Base-by-base conservation (phyloP, 2,329 filamentous ascomycete genomes). In the Leptographium procerum region DNA sequence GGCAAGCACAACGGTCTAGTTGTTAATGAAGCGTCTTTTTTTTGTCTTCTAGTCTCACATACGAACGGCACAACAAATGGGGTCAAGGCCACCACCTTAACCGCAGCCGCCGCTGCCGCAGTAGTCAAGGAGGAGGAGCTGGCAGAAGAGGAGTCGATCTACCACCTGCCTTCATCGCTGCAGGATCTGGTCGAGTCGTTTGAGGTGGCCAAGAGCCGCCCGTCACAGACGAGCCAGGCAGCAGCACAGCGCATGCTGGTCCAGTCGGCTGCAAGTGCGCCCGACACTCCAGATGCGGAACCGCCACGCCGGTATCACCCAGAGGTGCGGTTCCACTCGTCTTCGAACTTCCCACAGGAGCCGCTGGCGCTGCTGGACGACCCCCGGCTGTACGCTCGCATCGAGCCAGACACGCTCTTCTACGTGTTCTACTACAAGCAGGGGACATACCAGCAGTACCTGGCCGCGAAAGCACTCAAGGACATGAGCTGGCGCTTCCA, bases 361-460 rank as follows among this genome's bases (percentile, higher is more conserved):
- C 88, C 91, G n/a, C 78, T 96, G 48, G 77, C 87, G 2, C 90
- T 97, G 63, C 92, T 97, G 65, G 91, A 96, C 66, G 91, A 99
- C 71, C 88, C 90, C 36, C 80, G 88, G 52, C 74, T 99, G 61
- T 99, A 96, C 72, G 82, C 83, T 29, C 83, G 89, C 59, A 92
- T 99, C 61, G 94, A 99, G 67, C 91, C 91, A 0, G 94, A 99
- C 69, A 96, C 92, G 33, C 79, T 99, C 11, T 99, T 99, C 74
- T 99, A 99, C 74, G 88, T 96, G 52, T 99, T 99, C 74, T 99
- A 99, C 78, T 99, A 99, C 77, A 90, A 92, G 65, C 94, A 99
- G 72, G 91, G 91, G 29, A 91, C 91, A 1, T 91, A 95, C 66
- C 91, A 97, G 71, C 94, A 99, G 70, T 96, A 91, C 69, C 80